phyloP scores from a whole-genome alignment of 2,329 filamentous ascomycete species.

The Sporothrix dimorphospora region DNA sequence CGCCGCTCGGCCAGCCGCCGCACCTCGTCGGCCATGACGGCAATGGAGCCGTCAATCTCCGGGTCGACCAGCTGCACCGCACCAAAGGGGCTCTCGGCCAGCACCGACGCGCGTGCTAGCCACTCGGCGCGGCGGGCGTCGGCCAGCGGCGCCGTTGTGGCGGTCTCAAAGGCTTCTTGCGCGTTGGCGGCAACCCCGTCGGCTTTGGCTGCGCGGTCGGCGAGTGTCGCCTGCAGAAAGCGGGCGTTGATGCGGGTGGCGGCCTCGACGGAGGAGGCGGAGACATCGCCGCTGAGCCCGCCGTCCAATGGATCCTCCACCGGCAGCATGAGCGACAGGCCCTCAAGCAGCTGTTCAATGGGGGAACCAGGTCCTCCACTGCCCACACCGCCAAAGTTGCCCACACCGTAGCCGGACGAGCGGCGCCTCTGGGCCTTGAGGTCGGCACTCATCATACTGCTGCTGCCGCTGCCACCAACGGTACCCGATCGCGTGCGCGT shows the following conservation, averaged over 20 bases:
- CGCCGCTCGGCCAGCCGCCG: conserved; percentile 47
- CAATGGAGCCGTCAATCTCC: conserved; percentile 56
- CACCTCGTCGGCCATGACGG: conserved; percentile 51
- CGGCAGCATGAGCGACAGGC: conserved; percentile 50
- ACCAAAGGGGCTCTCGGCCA: conserved; percentile 56
- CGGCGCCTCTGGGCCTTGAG: conserved; percentile 37
- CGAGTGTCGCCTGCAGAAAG: conserved; percentile 41
- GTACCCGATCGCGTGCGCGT: conserved; percentile 41
- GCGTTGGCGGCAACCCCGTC: conserved; percentile 49
- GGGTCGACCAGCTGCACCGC: conserved; percentile 56
- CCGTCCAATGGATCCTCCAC: conserved; percentile 37
- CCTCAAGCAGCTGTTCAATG: conserved; percentile 53
- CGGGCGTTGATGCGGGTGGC: conserved; percentile 33
- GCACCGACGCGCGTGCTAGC: conserved; percentile 54
- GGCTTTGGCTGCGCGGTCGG: conserved; percentile 49
- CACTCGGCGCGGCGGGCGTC: conserved; percentile 55
- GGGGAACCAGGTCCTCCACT: conserved; percentile 44
- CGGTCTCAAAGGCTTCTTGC: conserved; percentile 56
- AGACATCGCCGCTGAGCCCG: not conserved
- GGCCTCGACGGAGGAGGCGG: not conserved
- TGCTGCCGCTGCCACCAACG: conserved; percentile 24
- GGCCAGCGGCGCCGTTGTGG: conserved; percentile 47
- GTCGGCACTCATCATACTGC: not conserved
- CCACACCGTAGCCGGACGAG: conserved; percentile 40
- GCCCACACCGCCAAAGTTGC: conserved; percentile 37